Conservation (phyloP, 768 basidiomycete species). For the Phylloporus sp. region DNA sequence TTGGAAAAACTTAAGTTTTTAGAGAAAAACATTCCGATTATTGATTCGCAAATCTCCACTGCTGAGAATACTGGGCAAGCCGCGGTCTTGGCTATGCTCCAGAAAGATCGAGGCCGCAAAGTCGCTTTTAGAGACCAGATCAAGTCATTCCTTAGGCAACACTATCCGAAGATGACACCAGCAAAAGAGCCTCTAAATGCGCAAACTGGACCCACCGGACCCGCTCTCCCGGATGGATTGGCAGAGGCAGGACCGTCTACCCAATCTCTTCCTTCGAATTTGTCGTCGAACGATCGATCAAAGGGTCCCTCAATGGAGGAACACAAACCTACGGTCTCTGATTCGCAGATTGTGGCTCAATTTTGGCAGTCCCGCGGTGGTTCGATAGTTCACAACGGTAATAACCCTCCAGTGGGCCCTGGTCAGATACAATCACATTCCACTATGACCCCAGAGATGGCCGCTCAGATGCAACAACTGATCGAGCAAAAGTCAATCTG, state of each 20-base stretch:
- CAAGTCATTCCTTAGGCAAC: slow-evolving; percentile 8
- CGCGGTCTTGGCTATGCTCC: slow-evolving; percentile 9
- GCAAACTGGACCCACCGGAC: slow-evolving; percentile 3
- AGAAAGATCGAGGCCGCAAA: slow-evolving; percentile 9
- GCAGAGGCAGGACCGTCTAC: slow-evolving; percentile 10
- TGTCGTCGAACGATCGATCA: slow-evolving; percentile 5
- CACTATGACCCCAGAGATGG: slow-evolving; percentile 16
- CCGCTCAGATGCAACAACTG: slow-evolving; percentile 47
- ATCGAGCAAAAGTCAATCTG: slow-evolving; percentile 41
- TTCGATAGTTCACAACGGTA: background rate
- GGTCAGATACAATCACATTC: slow-evolving; percentile 9
- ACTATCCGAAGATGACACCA: slow-evolving; percentile 11
- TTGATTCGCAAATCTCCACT: slow-evolving; percentile 15
- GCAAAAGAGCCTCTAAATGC: slow-evolving; percentile 11
- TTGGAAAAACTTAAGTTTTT: slow-evolving; percentile 19
- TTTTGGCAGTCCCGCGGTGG: slow-evolving; percentile 30
- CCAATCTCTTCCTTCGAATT: slow-evolving; percentile 9
- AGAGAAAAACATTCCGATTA: slow-evolving; percentile 12
- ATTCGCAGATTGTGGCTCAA: slow-evolving; percentile 25
- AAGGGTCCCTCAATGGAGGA: slow-evolving; percentile 14
- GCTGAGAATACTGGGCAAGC: slow-evolving; percentile 19
- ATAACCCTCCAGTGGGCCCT: slow-evolving; percentile 14
- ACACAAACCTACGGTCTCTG: slow-evolving; percentile 14
- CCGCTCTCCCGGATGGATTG: slow-evolving; percentile 1
- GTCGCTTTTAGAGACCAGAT: slow-evolving; percentile 6